A percentile compares a stretch with the other conserved stretches of the same genome.
These are phyloP conservation scores for Phytophthora nicotianae DNA, from an alignment of 352 stramenopile species.

Conservation along the genomic window DNA sequence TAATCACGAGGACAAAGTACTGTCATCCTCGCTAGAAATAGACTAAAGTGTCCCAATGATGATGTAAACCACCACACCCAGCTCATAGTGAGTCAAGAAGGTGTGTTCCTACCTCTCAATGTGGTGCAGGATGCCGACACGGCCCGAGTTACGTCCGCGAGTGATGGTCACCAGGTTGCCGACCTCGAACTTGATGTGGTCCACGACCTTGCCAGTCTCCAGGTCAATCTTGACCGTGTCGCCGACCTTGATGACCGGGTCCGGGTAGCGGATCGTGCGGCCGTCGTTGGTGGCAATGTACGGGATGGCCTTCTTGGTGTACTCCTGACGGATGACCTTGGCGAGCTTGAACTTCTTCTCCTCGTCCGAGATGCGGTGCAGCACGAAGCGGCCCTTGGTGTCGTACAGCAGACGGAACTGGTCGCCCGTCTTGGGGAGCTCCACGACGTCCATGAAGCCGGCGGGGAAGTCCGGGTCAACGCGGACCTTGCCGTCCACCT, in stretches of 20 bases:
- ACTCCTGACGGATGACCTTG: conserved; percentile 96
- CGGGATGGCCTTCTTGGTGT: conserved; percentile 97
- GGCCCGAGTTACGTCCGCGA: conserved; percentile 96
- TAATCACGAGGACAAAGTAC: conserved; percentile 3
- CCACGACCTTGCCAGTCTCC: conserved; percentile 96
- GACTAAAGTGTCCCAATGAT: conserved; percentile 12
- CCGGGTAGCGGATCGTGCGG: conserved; percentile 98
- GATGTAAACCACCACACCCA: conserved; percentile 79
- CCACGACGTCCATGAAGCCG: conserved; percentile 99
- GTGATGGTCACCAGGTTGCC: conserved; percentile 98
- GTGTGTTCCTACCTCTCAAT: conserved; percentile 95
- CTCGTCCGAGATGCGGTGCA: conserved; percentile 96
- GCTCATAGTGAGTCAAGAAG: conserved; percentile 87
- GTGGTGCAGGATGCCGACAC: conserved; percentile 97
- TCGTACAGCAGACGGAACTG: conserved; percentile 98
- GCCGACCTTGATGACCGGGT: conserved; percentile 98
- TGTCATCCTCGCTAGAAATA: conserved; percentile 8
- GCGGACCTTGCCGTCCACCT: conserved; percentile 96
- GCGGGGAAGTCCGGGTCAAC: conserved; percentile 98
- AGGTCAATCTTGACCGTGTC: conserved; percentile 99
- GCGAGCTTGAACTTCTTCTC: conserved; percentile 99
- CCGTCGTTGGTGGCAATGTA: conserved; percentile 99
- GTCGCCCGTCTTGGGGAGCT: conserved; percentile 97
- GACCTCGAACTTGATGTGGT: conserved; percentile 99
- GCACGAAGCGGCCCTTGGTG: conserved; percentile 98